phyloP scores from a whole-genome alignment of 2,329 filamentous ascomycete species.

The Geosmithia putterillii region DNA sequence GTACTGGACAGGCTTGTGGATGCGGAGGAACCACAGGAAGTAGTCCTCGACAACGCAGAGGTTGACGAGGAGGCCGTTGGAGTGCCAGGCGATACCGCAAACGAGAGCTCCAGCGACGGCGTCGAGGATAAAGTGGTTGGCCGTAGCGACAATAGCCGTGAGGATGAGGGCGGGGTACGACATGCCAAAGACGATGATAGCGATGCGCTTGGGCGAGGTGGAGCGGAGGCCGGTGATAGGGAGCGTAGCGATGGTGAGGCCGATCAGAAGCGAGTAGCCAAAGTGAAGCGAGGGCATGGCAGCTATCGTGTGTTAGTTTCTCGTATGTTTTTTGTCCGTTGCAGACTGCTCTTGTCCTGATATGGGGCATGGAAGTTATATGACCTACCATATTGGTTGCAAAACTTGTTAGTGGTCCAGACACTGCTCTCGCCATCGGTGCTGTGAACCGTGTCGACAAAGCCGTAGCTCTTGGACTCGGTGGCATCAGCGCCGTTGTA shows the following conservation, averaged over 20 bases:
- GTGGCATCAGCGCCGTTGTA: conserved; percentile 42
- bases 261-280: conserved; percentile 62
- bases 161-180: conserved; percentile 54
- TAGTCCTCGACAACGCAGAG: conserved; percentile 55
- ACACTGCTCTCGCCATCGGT: conserved; percentile 36
- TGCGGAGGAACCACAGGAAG: conserved; percentile 48
- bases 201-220: conserved; percentile 35
- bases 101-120: conserved; percentile 56
- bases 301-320: conserved; percentile 23
- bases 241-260: conserved; percentile 54
- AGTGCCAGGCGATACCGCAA: conserved; percentile 50
- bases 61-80: conserved; percentile 44
- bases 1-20: conserved; percentile 48
- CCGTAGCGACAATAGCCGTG: conserved; percentile 56
- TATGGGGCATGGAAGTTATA: neutral
- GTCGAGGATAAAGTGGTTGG: conserved; percentile 63
- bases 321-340: neutral
- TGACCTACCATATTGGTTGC: conserved; percentile 54
- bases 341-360: neutral
- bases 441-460: conserved; percentile 48
- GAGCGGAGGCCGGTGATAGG: conserved; percentile 44
- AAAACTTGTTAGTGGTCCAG: conserved; percentile 36
- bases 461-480: conserved; percentile 47
- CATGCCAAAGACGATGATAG: conserved; percentile 35
- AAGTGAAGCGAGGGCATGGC: conserved; percentile 70